These are phyloP conservation scores for Cercospora sp. DNA, from an alignment of 2,329 filamentous ascomycete genomes.

Conservation along the genomic window DNA sequence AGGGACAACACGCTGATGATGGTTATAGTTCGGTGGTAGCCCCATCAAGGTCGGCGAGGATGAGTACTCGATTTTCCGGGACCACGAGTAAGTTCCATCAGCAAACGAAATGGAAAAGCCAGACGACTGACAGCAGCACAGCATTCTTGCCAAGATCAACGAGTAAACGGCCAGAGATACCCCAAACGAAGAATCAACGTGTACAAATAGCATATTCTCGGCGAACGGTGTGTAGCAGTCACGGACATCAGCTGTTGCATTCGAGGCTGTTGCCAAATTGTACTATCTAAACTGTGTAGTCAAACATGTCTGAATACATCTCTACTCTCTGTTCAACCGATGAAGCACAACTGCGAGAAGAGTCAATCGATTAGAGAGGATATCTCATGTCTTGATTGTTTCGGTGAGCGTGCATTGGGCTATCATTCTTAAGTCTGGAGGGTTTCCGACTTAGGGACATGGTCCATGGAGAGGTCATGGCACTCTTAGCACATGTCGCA, in stretches of 20 bases:
- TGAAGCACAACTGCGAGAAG: no score
- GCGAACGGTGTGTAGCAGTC: constrained; percentile 13
- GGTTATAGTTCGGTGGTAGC: constrained; percentile 78
- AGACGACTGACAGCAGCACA: constrained; percentile 48
- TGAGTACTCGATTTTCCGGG: constrained; percentile 92
- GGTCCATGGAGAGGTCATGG: no score
- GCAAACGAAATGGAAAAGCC: no score
- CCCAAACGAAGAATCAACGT: constrained; percentile 17
- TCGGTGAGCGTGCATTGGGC: no score
- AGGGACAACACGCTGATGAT: background rate
- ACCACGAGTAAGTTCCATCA: constrained; percentile 92
- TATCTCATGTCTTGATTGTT: no score
- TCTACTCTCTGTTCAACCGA: constrained; percentile 14
- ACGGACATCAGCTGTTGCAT: constrained; percentile 8
- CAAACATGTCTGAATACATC: constrained; percentile 19
- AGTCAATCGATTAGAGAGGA: no score
- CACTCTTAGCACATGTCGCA: background rate
- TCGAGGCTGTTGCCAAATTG: constrained; percentile 13
- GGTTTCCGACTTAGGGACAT: no score
- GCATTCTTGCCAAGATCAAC: constrained; percentile 98
- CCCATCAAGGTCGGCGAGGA: constrained; percentile 97
- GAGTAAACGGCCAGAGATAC: constrained; percentile 60
- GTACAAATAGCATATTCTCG: constrained; percentile 32
- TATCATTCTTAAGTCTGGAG: no score
- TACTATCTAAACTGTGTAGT: constrained; percentile 19